These are phyloP conservation scores for Argentina anserina DNA, from an alignment of 306 rosid genomes.

Conservation along the genomic window DNA sequence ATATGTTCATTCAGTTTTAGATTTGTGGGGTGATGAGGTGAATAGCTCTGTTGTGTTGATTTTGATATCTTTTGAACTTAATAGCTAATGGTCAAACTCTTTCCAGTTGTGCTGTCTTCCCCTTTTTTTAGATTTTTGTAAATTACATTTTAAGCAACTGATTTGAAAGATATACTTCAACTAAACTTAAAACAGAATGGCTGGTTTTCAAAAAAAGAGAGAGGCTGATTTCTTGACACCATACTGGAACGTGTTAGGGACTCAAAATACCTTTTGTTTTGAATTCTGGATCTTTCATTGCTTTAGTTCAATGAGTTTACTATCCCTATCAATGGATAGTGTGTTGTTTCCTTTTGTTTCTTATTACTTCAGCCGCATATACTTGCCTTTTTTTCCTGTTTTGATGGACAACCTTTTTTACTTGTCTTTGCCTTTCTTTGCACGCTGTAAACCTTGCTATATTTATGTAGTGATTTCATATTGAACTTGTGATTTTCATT, in stretches of 20 bases:
- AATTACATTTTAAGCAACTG: background rate
- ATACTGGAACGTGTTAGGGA: background rate
- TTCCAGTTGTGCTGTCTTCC: background rate
- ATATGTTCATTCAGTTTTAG: background rate
- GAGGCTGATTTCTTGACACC: background rate
- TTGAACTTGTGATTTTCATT: conserved; percentile 24
- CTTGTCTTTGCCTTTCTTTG: conserved; percentile 5
- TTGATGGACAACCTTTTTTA: background rate
- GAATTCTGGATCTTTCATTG: background rate
- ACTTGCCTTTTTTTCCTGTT: conserved; percentile 2
- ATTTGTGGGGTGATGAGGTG: background rate
- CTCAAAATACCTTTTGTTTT: background rate
- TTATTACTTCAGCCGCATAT: conserved; percentile 7
- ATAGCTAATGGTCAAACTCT: background rate
- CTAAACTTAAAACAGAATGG: background rate
- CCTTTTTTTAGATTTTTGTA: background rate
- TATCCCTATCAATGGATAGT: background rate
- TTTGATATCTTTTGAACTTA: background rate
- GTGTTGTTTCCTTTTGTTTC: conserved; percentile 6
- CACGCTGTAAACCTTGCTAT: background rate
- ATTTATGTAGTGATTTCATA: conserved; percentile 12
- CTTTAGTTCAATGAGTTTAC: background rate
- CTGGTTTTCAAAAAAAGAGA: too few relatives aligned
- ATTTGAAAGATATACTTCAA: background rate
- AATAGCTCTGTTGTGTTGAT: background rate